phyloP scores from a whole-genome alignment of 129 eudicot species.

The Apium graveolens region DNA sequence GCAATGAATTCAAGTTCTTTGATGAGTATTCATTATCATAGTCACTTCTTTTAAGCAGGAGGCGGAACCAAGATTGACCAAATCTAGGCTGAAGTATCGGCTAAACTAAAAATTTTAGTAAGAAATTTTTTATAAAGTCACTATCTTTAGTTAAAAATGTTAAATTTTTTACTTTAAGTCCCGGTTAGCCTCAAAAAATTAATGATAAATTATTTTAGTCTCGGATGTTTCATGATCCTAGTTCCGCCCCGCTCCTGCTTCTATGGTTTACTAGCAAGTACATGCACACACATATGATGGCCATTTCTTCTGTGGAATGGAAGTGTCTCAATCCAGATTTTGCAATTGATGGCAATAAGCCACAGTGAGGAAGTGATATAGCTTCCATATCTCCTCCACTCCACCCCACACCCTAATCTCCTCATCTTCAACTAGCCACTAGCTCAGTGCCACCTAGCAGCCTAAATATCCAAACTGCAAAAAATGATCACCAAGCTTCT shows the following conservation, averaged over 20 bases:
- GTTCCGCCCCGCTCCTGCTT: too few species aligned
- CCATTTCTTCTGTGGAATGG: neutral
- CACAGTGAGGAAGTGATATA: neutral
- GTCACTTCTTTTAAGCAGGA: too few species aligned
- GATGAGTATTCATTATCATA: neutral
- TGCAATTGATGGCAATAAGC: neutral
- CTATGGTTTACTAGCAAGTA: neutral
- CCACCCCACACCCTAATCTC: conserved; percentile 33
- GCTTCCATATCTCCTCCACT: conserved; percentile 27
- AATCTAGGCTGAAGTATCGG: too few species aligned
- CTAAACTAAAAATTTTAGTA: too few species aligned
- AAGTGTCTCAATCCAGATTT: neutral
- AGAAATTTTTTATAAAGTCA: too few species aligned
- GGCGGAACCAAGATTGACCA: too few species aligned
- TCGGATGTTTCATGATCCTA: too few species aligned
- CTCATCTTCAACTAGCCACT: conserved; percentile 5
- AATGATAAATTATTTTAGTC: too few species aligned
- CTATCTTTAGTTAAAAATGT: too few species aligned
- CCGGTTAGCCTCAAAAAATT: too few species aligned
- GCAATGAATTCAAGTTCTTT: neutral
- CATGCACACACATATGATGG: neutral
- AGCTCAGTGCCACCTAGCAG: neutral
- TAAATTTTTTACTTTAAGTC: too few species aligned
- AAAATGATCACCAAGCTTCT: conserved; percentile 8
- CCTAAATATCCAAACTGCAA: conserved; percentile 4